These are phyloP conservation scores for Elongisporangium senticosum DNA, from an alignment of 352 stramenopile species.

Conservation along the genomic window DNA sequence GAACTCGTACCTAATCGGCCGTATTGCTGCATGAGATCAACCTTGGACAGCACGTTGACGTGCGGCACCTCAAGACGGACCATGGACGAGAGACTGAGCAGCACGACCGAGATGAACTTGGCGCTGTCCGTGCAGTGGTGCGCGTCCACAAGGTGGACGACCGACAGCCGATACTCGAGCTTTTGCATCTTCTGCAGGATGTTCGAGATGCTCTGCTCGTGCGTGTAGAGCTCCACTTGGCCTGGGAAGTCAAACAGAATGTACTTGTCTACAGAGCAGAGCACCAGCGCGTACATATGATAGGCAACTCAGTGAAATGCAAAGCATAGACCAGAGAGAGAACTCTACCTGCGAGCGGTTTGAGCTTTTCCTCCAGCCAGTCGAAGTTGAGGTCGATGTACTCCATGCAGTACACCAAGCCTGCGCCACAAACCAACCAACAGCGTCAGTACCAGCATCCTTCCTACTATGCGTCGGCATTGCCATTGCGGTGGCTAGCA, in stretches of 20 bases:
- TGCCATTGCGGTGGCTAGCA: slow-evolving; percentile 1
- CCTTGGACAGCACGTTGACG: slow-evolving; percentile 99
- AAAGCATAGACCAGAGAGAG: neutral
- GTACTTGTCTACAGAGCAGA: slow-evolving; percentile 87
- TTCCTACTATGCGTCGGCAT: neutral
- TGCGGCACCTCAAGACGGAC: slow-evolving; percentile 96
- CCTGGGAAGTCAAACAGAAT: slow-evolving; percentile 98
- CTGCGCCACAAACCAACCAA: slow-evolving; percentile 16
- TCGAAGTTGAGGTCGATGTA: slow-evolving; percentile 98
- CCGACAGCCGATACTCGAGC: slow-evolving; percentile 83
- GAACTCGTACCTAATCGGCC: slow-evolving; percentile 56
- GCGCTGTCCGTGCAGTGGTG: slow-evolving; percentile 91
- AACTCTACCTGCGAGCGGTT: slow-evolving; percentile 29
- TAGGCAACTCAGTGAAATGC: neutral
- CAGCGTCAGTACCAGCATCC: neutral
- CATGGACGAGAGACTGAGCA: slow-evolving; percentile 98
- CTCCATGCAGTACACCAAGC: slow-evolving; percentile 99
- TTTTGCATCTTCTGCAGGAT: slow-evolving; percentile 94
- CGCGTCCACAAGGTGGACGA: slow-evolving; percentile 95
- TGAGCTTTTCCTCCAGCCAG: slow-evolving; percentile 95
- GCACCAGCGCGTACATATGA: neutral
- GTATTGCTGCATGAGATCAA: slow-evolving; percentile 95
- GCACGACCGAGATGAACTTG: slow-evolving; percentile 97
- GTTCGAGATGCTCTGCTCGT: slow-evolving; percentile 94
- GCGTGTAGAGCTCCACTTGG: slow-evolving; percentile 99